Percentiles rank a stretch among this genome's conserved stretches.
Evolutionary conservation across 768 basidiomycete species (phyloP).

Genomic region (Podaxis sp.): DNA sequence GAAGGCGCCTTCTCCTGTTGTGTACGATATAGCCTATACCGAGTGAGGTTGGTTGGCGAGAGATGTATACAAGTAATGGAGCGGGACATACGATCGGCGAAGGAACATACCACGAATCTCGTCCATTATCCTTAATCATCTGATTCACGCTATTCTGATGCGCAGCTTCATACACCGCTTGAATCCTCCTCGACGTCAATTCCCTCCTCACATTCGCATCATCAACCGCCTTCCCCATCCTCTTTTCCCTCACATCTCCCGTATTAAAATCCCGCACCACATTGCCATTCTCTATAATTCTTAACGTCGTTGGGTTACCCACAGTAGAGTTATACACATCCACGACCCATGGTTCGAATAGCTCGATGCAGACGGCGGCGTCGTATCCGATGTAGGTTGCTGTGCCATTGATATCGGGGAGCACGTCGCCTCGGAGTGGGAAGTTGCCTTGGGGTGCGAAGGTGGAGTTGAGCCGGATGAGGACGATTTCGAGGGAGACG

Average conservation of each 20-base stretch:
- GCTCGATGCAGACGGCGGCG: constrained; percentile 37
- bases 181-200: constrained; percentile 30
- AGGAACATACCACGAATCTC: constrained; percentile 39
- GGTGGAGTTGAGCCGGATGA: constrained; percentile 36
- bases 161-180: constrained; percentile 26
- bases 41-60: not conserved
- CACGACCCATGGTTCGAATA: constrained; percentile 42
- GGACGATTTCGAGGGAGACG: constrained; percentile 32
- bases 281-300: constrained; percentile 32
- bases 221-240: constrained; percentile 21
- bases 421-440: constrained; percentile 19
- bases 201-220: constrained; percentile 19
- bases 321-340: constrained; percentile 36
- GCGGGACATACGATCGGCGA: constrained; percentile 34
- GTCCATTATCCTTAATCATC: constrained; percentile 40
- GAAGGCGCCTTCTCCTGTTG: constrained; percentile 33
- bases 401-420: constrained; percentile 27
- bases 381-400: constrained; percentile 38
- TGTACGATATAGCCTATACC: constrained; percentile 35
- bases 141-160: constrained; percentile 41
- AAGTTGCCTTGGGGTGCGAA: constrained; percentile 34
- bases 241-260: constrained; percentile 21
- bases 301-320: constrained; percentile 28
- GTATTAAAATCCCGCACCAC: constrained; percentile 23
- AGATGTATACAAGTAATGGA: not conserved